Percentiles rank a stretch among this genome's conserved stretches.
Evolutionary conservation across 306 rosid genomes (phyloP).

Genomic region (Lagenaria siceraria): DNA sequence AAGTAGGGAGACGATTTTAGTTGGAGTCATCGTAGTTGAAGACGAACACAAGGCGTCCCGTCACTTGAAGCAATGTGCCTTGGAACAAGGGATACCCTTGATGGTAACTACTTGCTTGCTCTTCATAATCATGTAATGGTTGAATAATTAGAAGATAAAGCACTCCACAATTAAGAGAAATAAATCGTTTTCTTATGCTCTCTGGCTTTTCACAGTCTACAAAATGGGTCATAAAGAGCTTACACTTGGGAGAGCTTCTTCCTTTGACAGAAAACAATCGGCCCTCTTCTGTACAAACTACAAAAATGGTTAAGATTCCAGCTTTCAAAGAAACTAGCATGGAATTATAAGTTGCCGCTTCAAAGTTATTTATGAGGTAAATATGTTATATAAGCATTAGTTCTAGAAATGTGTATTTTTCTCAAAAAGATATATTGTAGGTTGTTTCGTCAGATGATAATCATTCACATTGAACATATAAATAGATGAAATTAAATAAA

Average conservation of each 20-base stretch:
- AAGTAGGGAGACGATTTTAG: conserved; percentile 28
- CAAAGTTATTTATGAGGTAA: conserved; percentile 5
- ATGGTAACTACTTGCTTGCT: conserved; percentile 27
- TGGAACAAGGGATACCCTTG: conserved; percentile 44
- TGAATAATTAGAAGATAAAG: background rate
- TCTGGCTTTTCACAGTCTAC: conserved; percentile 37
- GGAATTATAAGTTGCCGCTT: conserved; percentile 29
- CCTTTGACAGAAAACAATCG: conserved; percentile 25
- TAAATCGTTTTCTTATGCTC: background rate
- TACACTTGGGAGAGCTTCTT: conserved; percentile 57
- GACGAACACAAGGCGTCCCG: conserved; percentile 43
- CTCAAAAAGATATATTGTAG: too few species aligned
- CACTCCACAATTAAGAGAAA: background rate
- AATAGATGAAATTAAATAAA: background rate
- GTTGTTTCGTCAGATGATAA: background rate
- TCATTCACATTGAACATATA: background rate
- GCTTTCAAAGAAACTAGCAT: conserved; percentile 20
- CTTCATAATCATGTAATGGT: background rate
- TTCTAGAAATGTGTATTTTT: background rate
- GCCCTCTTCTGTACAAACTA: conserved; percentile 7
- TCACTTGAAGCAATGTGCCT: conserved; percentile 68
- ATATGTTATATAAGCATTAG: background rate
- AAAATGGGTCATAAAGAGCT: conserved; percentile 69
- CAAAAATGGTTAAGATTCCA: conserved; percentile 20
- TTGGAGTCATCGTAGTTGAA: conserved; percentile 49